Evolutionary conservation across 257 asterid genomes (phyloP).

Genomic region (Solanum etuberosum): DNA sequence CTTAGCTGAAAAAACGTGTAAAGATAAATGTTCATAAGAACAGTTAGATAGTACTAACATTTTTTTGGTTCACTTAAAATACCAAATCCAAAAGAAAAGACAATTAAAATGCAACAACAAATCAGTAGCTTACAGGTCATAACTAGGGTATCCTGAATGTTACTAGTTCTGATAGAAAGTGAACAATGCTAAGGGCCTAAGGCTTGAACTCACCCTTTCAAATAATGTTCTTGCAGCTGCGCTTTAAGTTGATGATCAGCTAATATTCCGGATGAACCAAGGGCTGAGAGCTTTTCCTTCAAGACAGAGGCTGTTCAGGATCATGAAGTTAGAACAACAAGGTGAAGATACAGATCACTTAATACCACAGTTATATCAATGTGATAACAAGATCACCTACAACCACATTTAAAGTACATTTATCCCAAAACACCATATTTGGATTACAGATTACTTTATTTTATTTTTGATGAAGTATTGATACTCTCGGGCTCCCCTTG

Average conservation of each 20-base stretch:
- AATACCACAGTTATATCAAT: background rate
- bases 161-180: background rate
- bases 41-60: background rate
- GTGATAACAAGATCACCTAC: background rate
- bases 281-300: constrained; percentile 93
- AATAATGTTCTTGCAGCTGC: constrained; percentile 86
- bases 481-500: background rate
- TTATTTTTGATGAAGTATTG: background rate
- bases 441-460: background rate
- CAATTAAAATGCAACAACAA: background rate
- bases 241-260: constrained; percentile 99
- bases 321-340: constrained; percentile 10
- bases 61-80: background rate
- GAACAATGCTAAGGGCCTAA: background rate
- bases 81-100: background rate
- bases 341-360: background rate
- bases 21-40: background rate
- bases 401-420: background rate
- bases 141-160: background rate
- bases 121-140: background rate
- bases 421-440: background rate
- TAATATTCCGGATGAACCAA: constrained; percentile 96
- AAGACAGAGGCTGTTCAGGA: constrained; percentile 70
- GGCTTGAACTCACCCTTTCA: constrained; percentile 71
- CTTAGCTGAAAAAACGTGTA: background rate